Evolutionary conservation across 208 protist species (phyloP).

Genomic region (Novymonas esmeraldas): DNA sequence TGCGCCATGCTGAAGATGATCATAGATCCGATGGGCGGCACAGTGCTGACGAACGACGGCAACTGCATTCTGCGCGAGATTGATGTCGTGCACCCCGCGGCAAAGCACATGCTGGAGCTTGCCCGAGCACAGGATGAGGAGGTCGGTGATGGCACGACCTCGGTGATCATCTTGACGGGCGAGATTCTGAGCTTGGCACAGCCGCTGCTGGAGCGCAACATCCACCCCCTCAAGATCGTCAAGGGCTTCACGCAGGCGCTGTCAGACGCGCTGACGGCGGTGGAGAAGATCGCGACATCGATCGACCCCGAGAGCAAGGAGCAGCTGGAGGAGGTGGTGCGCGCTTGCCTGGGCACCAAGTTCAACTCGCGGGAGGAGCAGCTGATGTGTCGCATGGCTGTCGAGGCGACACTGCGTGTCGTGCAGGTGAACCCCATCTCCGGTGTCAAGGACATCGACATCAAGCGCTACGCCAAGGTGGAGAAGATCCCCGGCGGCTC

Average conservation of each 20-base stretch:
- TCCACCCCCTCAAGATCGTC: constrained; percentile 99
- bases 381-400: constrained; percentile 98
- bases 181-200: constrained; percentile 98
- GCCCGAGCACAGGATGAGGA: constrained; percentile 99
- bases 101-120: constrained; percentile 99
- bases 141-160: constrained; percentile 99
- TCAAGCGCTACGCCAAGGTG: constrained; percentile 99
- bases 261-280: constrained; percentile 94
- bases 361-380: constrained; percentile 97
- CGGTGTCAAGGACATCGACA: constrained; percentile 97
- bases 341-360: constrained; percentile 98
- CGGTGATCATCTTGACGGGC: constrained; percentile 99
- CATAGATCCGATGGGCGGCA: constrained; percentile 99
- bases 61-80: constrained; percentile 99
- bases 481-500: constrained; percentile 99
- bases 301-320: constrained; percentile 95
- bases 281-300: constrained; percentile 92
- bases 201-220: constrained; percentile 97
- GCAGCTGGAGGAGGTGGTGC: constrained; percentile 92
- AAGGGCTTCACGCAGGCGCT: constrained; percentile 97
- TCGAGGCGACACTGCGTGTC: constrained; percentile 98
- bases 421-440: constrained; percentile 77
- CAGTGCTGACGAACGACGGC: constrained; percentile 99
- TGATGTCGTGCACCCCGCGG: constrained; percentile 99
- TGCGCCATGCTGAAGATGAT: constrained; percentile 99